Evolutionary conservation across 345 rosid genomes (phyloP).

Genomic region (Lumnitzera racemosa): DNA sequence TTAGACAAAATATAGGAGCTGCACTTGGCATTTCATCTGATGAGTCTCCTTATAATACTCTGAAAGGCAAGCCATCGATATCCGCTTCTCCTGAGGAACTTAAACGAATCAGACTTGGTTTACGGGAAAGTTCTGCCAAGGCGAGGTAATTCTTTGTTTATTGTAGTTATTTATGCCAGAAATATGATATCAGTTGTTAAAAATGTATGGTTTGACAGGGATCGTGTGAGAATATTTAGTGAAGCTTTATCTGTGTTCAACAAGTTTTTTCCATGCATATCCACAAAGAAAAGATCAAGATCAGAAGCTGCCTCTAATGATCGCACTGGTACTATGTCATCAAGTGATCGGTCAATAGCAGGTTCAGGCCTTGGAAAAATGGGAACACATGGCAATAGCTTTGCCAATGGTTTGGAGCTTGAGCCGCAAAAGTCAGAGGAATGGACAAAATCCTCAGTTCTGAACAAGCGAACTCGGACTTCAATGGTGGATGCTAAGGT

Average conservation of each 20-base stretch:
- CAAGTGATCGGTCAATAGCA: conserved; percentile 50
- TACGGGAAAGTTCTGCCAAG: conserved; percentile 60
- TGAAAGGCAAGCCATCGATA: conserved; percentile 50
- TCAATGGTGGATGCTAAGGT: conserved; percentile 73
- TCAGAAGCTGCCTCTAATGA: conserved; percentile 61
- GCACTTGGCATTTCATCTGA: conserved; percentile 76
- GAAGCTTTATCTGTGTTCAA: conserved; percentile 81
- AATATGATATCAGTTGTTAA: conserved; percentile 20
- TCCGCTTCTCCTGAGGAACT: conserved; percentile 68
- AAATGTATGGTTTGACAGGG: conserved; percentile 49
- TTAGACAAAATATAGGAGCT: conserved; percentile 53
- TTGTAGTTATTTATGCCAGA: conserved; percentile 9
- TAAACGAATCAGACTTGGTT: conserved; percentile 55
- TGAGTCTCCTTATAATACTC: conserved; percentile 51
- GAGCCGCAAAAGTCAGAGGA: conserved; percentile 75
- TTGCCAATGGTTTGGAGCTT: conserved; percentile 51
- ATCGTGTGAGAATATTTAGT: conserved; percentile 55
- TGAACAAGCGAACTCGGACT: conserved; percentile 91
- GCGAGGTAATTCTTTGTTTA: conserved; percentile 65
- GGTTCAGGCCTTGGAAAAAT: conserved; percentile 60
- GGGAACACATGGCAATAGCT: conserved; percentile 63
- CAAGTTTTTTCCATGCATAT: conserved; percentile 61
- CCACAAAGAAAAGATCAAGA: conserved; percentile 85
- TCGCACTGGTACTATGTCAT: conserved; percentile 36
- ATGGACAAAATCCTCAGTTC: conserved; percentile 54